Evolutionary conservation across 768 basidiomycete species (phyloP), one percentile per base, ranked within the genome.

Genomic region (Filobasidium floriforme): DNA sequence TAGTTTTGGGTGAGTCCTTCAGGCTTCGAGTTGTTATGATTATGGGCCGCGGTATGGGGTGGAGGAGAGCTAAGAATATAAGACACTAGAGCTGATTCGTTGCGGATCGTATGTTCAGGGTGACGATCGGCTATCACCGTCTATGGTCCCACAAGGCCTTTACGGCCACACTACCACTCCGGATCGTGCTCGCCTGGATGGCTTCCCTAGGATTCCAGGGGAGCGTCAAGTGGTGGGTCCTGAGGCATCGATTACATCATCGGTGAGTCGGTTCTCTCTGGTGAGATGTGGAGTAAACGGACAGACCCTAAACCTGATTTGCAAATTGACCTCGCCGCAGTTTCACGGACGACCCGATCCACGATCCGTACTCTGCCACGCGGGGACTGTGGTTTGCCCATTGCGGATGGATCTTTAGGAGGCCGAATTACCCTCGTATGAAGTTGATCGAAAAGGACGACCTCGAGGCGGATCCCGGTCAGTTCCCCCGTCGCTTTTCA

Each of bases 321-420:
- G n/a, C n/a, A n/a, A n/a, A n/a, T n/a, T n/a, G n/a, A n/a, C n/a
- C n/a, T n/a, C n/a, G n/a, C n/a, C n/a, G n/a, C 29, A 76, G 75
- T 62, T 77, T 75, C 65, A 77, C 76, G 44, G 88, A 73, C 87
- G 86, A 75, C 87, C 87, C 40, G 85, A 87, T 76, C 32, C 75
- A 74, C 85, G 89, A 77, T 83, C 85, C 49, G 3, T 91, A 91
- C 73, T 82, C 87, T 19, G 89, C 89, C 0, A 87, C 87, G 0
- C 81, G 82, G 29, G 89, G 89, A 0, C 76, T 91, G 1, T 82
- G 87, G 61, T 89, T 84, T 73, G 87, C 88, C 7, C 89, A 90
- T 70, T 84, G 89, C 81, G 89, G 89, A 1, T 91, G 89, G 89
- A 89, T 90, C 71, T 90, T 90, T 76, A 85, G 81, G 80, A 88